Base-by-base conservation (phyloP, 345 rosid genomes). In the Eucalyptus marginata region DNA sequence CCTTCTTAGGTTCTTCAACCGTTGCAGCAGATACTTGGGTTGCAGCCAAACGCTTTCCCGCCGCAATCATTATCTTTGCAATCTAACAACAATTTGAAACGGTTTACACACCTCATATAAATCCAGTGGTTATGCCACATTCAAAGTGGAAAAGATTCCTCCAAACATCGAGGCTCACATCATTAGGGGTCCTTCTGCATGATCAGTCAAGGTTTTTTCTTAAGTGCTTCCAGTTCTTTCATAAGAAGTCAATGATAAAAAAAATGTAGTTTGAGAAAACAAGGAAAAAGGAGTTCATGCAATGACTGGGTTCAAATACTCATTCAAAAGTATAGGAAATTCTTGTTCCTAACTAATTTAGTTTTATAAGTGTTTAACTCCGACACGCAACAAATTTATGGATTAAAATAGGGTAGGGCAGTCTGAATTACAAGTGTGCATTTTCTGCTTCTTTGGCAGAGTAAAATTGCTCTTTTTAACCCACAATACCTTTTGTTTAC, bases 11-110 rank as follows among this genome's bases (percentile, higher is more conserved):
- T 90, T 93, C 92, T 86, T 90, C 92, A 81, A 91, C 92, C 49
- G 86, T 89, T 62, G 91, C 87, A 88, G 89, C 90, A 40, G 94
- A 81, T 62, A 89, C 51, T 87, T 95, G 56, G 89, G 89, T 94
- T 87, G 93, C 95, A 89, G 95, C 92, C 46, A 97, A 89, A 89
- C 90, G 90, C 90, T 93, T 91, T 89, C 99, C 99, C 29, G 97
- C 90, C 59, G 92, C 84, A 88, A 92, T 92, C 99, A 97, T 94
- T n/a, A 92, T 93, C 92, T 96, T 93, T 49, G 99, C 96, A 92
- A 97, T 95, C 99, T 97, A 91, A 86, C 88, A 88, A 50, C 64
- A 52, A 51, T 87, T 87, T 58, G 10, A 59, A 89, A 80, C 88
- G 80, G 31, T 14, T 40, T 52, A 87, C 47, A 20, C 47, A 76